phyloP scores from a whole-genome alignment of 495 filamentous ascomycete genomes.

The Hypoxylon cercidicola region DNA sequence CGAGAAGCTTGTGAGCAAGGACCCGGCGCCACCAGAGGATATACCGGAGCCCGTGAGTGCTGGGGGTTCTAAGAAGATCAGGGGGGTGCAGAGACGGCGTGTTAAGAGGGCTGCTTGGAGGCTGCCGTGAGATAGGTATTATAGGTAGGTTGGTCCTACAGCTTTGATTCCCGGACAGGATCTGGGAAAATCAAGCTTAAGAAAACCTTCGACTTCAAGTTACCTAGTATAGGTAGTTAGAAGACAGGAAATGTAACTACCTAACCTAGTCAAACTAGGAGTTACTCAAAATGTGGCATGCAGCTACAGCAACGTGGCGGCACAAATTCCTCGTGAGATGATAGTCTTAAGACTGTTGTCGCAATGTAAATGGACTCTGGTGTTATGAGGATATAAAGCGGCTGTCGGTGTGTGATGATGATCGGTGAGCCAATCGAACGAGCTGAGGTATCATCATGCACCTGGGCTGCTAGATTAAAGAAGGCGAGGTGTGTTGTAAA shows the following conservation, averaged over 20 bases:
- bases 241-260: neutral
- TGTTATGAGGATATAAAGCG: conserved; percentile 22
- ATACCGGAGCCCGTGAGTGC: conserved; percentile 34
- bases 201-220: neutral
- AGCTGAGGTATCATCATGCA: conserved; percentile 1
- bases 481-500: conserved; percentile 16
- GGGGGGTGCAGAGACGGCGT: conserved; percentile 14
- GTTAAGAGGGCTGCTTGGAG: conserved; percentile 4
- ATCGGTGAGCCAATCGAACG: neutral
- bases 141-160: neutral
- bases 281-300: too few species aligned
- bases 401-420: conserved; percentile 27
- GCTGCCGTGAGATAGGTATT: conserved; percentile 7
- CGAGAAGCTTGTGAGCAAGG: conserved; percentile 47
- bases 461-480: conserved; percentile 1
- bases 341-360: conserved; percentile 2
- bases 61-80: neutral
- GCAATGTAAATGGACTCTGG: conserved; percentile 4
- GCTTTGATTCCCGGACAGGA: neutral
- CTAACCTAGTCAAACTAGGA: neutral
- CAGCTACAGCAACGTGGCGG: too few species aligned
- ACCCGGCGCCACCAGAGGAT: conserved; percentile 20
- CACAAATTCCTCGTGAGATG: neutral
- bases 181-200: conserved; percentile 3
- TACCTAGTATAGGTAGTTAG: neutral